Evolutionary conservation across 225 moss, liverwort and hornwort genomes (phyloP).

Genomic region (Climacium dendroides): DNA sequence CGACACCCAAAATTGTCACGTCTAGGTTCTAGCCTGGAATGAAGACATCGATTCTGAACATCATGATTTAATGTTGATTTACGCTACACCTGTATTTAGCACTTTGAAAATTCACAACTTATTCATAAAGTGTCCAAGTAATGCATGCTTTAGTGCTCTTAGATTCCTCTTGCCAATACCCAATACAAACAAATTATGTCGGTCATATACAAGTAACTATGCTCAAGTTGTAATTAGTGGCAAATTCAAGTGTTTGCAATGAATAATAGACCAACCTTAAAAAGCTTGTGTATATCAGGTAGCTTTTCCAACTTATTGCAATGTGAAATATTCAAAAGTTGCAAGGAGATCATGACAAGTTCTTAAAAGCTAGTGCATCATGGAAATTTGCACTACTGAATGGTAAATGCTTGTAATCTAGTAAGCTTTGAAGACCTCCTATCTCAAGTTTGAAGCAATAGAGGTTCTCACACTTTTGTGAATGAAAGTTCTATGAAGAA

Average conservation of each 20-base stretch:
- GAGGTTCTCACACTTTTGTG: too few relatives aligned
- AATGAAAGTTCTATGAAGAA: too few relatives aligned
- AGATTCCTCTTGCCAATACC: neutral
- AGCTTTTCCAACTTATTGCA: neutral
- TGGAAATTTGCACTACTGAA: neutral
- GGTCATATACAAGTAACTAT: neutral
- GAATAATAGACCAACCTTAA: neutral
- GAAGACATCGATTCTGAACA: neutral
- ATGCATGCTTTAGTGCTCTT: neutral
- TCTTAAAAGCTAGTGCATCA: neutral
- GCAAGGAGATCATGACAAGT: neutral
- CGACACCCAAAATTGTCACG: neutral
- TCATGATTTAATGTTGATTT: neutral
- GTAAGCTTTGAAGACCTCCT: neutral
- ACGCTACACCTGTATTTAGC: neutral
- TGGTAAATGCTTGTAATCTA: neutral
- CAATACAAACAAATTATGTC: neutral
- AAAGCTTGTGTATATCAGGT: neutral
- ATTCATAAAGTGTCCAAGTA: neutral
- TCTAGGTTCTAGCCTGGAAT: neutral
- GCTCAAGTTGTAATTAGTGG: too few relatives aligned
- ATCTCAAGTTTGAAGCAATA: neutral
- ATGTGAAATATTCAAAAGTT: neutral
- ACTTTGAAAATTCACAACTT: neutral
- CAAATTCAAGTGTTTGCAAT: neutral